phyloP scores from a whole-genome alignment of 768 basidiomycete genomes.

The Gyrodon lividus region DNA sequence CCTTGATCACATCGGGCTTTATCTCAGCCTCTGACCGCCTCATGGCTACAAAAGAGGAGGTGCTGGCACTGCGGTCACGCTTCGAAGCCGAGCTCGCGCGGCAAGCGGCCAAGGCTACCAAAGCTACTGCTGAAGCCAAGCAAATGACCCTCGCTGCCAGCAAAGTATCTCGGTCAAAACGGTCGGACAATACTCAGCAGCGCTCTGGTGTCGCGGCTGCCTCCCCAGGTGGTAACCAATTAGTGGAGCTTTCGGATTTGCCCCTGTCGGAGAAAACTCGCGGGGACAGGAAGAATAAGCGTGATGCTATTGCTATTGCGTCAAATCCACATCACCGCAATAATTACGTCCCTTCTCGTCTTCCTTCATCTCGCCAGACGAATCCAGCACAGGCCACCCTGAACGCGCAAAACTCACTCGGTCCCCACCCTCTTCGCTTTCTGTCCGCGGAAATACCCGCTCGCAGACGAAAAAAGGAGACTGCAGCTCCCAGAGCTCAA shows the following conservation, averaged over 20 bases:
- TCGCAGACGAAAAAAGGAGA: conserved; percentile 33
- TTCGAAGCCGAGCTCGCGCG: conserved; percentile 75
- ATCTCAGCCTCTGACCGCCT: conserved; percentile 70
- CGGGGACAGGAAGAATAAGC: conserved; percentile 86
- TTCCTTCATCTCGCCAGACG: conserved; percentile 51
- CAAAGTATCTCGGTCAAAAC: conserved; percentile 38
- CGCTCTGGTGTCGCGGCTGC: conserved; percentile 30
- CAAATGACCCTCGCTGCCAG: conserved; percentile 42
- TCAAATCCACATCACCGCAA: conserved; percentile 94
- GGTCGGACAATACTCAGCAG: conserved; percentile 39
- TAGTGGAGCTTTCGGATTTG: conserved; percentile 40
- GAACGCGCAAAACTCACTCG: conserved; percentile 49
- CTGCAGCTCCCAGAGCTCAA: conserved; percentile 28
- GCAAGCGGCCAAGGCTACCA: conserved; percentile 58
- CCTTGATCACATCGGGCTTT: conserved; percentile 28
- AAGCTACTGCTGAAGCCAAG: conserved; percentile 51
- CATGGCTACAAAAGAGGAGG: conserved; percentile 66
- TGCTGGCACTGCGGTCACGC: conserved; percentile 57
- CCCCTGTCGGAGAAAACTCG: conserved; percentile 28
- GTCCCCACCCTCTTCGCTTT: conserved; percentile 64
- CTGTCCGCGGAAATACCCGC: conserved; percentile 66
- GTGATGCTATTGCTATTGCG: conserved; percentile 85
- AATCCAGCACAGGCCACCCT: conserved; percentile 39
- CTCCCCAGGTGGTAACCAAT: conserved; percentile 33
- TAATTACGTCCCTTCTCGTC: conserved; percentile 88